Evolutionary conservation across 106 monocot species (phyloP), one percentile per base, ranked within the genome.

Genomic region (Dioscorea zingiberensis): DNA sequence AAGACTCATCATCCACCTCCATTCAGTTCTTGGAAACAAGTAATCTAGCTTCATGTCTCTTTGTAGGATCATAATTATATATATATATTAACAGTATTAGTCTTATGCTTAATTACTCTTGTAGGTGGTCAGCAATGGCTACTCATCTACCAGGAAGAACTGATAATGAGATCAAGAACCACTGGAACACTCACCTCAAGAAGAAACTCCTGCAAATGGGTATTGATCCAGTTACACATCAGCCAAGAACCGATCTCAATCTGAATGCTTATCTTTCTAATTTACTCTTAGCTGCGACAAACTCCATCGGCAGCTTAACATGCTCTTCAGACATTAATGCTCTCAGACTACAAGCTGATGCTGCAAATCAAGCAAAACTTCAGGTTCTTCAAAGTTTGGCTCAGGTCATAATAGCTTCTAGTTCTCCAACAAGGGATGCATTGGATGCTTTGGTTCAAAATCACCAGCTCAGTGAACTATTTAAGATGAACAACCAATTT

Each of bases 151-250:
- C 58, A 7, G 74, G 74, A 48, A 48, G 74, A 23, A 74, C 74
- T 13, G 74, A 74, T 3, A 74, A 74, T 44, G 74, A 74, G 67
- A 74, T 74, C 56, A 74, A 74, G 51, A 74, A 74, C 68, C 27
- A 68, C 75, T 68, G 75, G 75, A 68, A 75, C 60, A 68, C 67
- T 6, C 67, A 75, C 7, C 25, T 69, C 6, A 60, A 69, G 25
- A 76, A 76, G 62, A 68, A 76, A 68, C 75, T 76, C 47, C 62
- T 76, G 32, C 54, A 47, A 3, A 68, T 62, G 75, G 75, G 75
- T 16, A 69, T 76, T 29, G 75, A 76, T 47, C 75, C 75, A 23
- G 75, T 63, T 4, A 76, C 75, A 44, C 75, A 76, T 62, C 21
- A 28, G 55, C 62, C 62, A 12, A 60, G 75, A 21, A 48, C 75